These are phyloP conservation scores for Martensiomyces pterosporus DNA, from an alignment of 192 early-diverging fungal genomes.

Conservation along the genomic window DNA sequence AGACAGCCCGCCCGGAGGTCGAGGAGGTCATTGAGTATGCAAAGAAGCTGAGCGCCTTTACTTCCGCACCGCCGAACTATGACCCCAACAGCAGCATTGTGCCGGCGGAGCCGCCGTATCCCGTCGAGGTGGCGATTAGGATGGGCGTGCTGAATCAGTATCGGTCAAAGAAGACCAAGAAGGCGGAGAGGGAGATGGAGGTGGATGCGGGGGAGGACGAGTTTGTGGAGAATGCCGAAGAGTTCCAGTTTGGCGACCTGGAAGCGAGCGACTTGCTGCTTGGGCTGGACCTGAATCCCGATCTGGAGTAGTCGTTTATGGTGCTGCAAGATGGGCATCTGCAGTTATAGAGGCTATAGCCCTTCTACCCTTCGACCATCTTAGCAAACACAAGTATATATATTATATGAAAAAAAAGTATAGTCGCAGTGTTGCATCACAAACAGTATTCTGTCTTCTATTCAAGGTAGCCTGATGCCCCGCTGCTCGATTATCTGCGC, in stretches of 20 bases:
- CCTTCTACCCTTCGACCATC: too few relatives aligned
- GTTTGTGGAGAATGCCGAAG: slow-evolving; percentile 24
- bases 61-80: slow-evolving; percentile 51
- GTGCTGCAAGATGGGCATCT: too few relatives aligned
- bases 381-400: not conserved
- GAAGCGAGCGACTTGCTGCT: slow-evolving; percentile 48
- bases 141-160: slow-evolving; percentile 44
- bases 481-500: slow-evolving; percentile 51
- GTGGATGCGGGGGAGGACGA: slow-evolving; percentile 23
- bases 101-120: slow-evolving; percentile 48
- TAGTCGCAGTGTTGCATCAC: not conserved
- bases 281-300: slow-evolving; percentile 50
- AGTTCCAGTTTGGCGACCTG: slow-evolving; percentile 36
- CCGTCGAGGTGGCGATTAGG: slow-evolving; percentile 46
- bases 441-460: not conserved
- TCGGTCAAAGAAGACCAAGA: slow-evolving; percentile 19
- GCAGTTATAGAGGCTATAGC: too few relatives aligned
- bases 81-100: slow-evolving; percentile 23
- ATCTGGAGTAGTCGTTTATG: slow-evolving; percentile 36
- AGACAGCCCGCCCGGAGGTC: slow-evolving; percentile 10
- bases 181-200: slow-evolving; percentile 5
- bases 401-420: not conserved
- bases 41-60: slow-evolving; percentile 48
- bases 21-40: slow-evolving; percentile 49
- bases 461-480: slow-evolving; percentile 25